Base-by-base conservation (phyloP, 2,329 filamentous ascomycete species). In the Exophiala sideris region DNA sequence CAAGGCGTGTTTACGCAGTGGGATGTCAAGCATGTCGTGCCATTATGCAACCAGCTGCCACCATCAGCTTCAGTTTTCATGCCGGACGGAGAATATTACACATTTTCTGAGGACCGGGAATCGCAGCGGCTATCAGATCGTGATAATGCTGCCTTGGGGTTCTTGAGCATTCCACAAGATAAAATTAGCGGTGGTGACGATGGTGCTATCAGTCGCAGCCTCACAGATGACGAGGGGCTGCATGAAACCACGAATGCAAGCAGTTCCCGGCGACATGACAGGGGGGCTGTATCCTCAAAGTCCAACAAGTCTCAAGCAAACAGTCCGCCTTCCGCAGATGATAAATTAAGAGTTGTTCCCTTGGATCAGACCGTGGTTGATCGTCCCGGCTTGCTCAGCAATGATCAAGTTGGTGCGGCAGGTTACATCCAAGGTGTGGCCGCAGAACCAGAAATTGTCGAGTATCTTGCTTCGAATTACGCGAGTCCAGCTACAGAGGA, bases 1-100 rank as follows among this genome's bases (percentile, higher is more conserved):
- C 78, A 82, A 56, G 83, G 83, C 11, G 73, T 78, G 8, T 85
- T 86, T 59, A 77, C 81, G 14, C 83, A 86, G 65, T 81, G 78
- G 32, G 83, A 86, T 62, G 74, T 85, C 33, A 78, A 82, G 54
- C 81, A 80, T 69, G 75, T 79, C 5, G 74, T 79, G 7, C 82
- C 83, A 59, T 74, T 80, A n/a, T 73, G 82, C 45, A 80, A 83
- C 62, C 75, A 79, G 55, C 75, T 80, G 35, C 78, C 78, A 50
- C 70, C 81, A 63, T 81, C 81, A 62, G 74, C 81, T 1, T 71
- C 83, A 57, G 77, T 77, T 39, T 76, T 83, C 67, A 82, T 80
- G 42, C 78, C 82, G 24, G 76, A 73, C 58, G 82, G 82, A 16
- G 79, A 82, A 46, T 70, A 85, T 48, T 73, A 77, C 51, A 75